Evolutionary conservation across 345 rosid species (phyloP).

Genomic region (Hirschfeldia incana): DNA sequence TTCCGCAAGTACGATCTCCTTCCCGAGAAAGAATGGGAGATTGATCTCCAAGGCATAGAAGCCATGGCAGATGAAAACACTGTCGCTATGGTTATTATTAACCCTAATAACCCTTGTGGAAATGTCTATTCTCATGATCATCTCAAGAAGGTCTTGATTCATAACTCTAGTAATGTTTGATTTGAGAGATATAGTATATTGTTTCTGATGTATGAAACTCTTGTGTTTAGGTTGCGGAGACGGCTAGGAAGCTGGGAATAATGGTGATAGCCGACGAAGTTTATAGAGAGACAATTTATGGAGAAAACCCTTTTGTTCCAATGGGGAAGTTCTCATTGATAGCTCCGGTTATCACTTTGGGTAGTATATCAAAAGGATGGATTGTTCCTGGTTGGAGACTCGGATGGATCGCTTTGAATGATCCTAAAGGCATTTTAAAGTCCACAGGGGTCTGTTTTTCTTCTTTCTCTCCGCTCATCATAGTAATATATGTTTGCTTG

Average conservation of each 20-base stretch:
- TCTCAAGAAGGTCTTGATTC: conserved; percentile 45
- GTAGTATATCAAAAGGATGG: conserved; percentile 78
- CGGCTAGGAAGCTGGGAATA: conserved; percentile 60
- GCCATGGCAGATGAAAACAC: conserved; percentile 66
- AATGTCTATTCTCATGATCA: conserved; percentile 59
- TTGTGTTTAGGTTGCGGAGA: conserved; percentile 52
- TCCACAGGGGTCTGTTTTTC: conserved; percentile 50
- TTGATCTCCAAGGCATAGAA: conserved; percentile 61
- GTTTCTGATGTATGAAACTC: neutral
- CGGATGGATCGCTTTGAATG: conserved; percentile 67
- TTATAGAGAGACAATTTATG: conserved; percentile 54
- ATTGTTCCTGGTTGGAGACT: conserved; percentile 81
- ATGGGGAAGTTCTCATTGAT: conserved; percentile 64
- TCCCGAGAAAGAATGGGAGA: conserved; percentile 69
- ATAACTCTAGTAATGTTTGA: neutral
- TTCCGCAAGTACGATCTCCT: conserved; percentile 64
- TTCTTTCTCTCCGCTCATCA: neutral
- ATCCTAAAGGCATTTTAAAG: conserved; percentile 54
- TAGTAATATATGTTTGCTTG: neutral
- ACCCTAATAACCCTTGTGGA: conserved; percentile 73
- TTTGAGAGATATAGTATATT: too few relatives aligned
- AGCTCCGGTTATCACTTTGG: conserved; percentile 61
- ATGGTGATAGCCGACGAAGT: conserved; percentile 75
- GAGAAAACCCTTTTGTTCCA: conserved; percentile 57
- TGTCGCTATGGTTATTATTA: conserved; percentile 59